Evolutionary conservation across 805 yeast genomes (phyloP).

Genomic region (Sugiyamaella smithiae): DNA sequence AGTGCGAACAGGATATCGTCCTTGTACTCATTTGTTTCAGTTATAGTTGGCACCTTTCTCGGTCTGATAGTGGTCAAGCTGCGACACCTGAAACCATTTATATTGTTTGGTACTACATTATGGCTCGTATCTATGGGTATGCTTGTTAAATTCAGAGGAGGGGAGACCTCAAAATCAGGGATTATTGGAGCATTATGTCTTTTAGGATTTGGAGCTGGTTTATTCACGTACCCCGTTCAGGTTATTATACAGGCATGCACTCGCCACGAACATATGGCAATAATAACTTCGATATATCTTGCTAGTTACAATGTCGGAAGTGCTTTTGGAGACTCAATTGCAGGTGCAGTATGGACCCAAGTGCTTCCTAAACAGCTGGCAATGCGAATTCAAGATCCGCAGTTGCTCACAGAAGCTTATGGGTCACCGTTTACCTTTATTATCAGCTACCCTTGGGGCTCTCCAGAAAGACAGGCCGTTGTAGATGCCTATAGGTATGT

Average conservation of each 20-base stretch:
- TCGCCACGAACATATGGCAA: constrained; percentile 63
- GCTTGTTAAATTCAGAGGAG: constrained; percentile 54
- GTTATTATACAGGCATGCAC: constrained; percentile 58
- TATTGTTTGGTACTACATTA: constrained; percentile 53
- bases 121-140: constrained; percentile 65
- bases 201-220: constrained; percentile 71
- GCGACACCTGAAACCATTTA: constrained; percentile 56
- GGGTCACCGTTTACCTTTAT: constrained; percentile 53
- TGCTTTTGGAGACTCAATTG: constrained; percentile 59
- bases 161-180: constrained; percentile 50
- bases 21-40: constrained; percentile 63
- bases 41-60: constrained; percentile 54
- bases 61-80: constrained; percentile 52
- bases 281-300: constrained; percentile 54
- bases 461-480: constrained; percentile 56
- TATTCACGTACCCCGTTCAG: constrained; percentile 64
- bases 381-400: constrained; percentile 32
- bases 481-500: constrained; percentile 57
- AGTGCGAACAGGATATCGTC: constrained; percentile 67
- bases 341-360: constrained; percentile 74
- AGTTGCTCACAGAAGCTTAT: constrained; percentile 48
- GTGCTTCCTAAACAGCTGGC: constrained; percentile 46
- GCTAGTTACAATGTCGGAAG: constrained; percentile 61
- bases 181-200: constrained; percentile 63
- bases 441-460: constrained; percentile 53